A percentile compares a stretch with the other conserved stretches of the same genome.
Evolutionary conservation across 345 rosid genomes (phyloP).

Genomic region (Salix caprea): DNA sequence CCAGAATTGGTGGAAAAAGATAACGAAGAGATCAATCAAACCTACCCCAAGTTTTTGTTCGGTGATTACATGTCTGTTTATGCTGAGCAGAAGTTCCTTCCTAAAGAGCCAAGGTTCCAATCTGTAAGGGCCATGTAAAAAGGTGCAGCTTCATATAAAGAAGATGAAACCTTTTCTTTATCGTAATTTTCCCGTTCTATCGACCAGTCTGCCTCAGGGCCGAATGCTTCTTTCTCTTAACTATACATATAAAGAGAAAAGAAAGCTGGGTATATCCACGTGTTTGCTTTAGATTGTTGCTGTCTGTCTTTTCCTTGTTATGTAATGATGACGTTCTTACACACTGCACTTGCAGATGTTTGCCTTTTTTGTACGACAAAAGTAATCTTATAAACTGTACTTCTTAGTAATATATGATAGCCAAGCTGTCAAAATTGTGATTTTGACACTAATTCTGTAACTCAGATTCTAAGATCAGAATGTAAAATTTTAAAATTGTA

Average conservation of each 20-base stretch:
- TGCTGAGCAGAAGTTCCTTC: constrained; percentile 76
- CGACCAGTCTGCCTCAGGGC: background rate
- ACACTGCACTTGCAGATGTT: background rate
- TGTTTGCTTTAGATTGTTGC: background rate
- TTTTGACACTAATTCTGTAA: too few relatives aligned
- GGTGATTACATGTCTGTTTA: constrained; percentile 93
- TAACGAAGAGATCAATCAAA: constrained; percentile 19
- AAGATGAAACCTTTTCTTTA: background rate
- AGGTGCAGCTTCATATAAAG: background rate
- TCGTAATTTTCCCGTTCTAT: background rate
- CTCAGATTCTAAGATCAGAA: fast-evolving
- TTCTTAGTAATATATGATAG: background rate
- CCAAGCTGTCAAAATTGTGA: too few relatives aligned
- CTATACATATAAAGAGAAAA: constrained; percentile 1
- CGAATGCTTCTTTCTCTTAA: constrained; percentile 23
- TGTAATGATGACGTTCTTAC: background rate
- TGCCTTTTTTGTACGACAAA: background rate
- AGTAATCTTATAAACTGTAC: background rate
- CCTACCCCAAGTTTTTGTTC: constrained; percentile 72
- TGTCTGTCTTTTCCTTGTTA: background rate
- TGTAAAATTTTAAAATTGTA: too few relatives aligned
- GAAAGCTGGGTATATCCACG: constrained; percentile 14
- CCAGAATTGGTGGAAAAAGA: constrained; percentile 25
- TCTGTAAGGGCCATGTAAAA: constrained; percentile 48
- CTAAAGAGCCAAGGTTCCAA: constrained; percentile 85